phyloP scores from a whole-genome alignment of 169 alveolate species.

The Sarcocystis neurona region DNA sequence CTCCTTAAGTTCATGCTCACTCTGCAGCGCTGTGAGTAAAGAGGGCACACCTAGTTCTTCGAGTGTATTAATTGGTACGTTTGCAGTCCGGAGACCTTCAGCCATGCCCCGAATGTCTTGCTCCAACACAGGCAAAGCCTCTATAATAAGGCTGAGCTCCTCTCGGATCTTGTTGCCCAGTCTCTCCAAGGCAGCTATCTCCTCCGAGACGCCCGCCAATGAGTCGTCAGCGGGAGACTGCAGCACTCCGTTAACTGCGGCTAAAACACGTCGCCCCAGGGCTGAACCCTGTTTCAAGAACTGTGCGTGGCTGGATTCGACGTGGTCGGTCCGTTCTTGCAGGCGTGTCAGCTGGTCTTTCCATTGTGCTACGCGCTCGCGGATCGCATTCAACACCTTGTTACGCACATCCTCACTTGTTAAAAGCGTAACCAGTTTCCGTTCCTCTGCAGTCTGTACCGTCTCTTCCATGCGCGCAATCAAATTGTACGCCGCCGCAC shows the following conservation, averaged over 20 bases:
- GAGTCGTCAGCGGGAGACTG: neutral
- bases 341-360: neutral
- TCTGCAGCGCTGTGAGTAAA: neutral
- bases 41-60: neutral
- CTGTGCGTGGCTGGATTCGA: neutral
- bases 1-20: neutral
- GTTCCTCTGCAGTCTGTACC: constrained; percentile 25
- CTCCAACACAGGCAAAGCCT: neutral
- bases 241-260: neutral
- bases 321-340: constrained; percentile 10
- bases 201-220: neutral
- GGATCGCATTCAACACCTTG: neutral
- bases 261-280: neutral
- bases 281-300: neutral
- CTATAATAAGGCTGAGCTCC: neutral
- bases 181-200: neutral
- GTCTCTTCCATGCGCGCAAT: neutral
- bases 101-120: neutral
- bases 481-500: neutral
- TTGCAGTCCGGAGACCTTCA: neutral
- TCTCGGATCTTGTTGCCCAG: neutral
- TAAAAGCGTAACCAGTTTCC: neutral
- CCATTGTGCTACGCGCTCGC: neutral
- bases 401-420: constrained; percentile 9
- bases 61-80: neutral